phyloP scores from a whole-genome alignment of 164 flowering plant species.

The Annona cherimola region DNA sequence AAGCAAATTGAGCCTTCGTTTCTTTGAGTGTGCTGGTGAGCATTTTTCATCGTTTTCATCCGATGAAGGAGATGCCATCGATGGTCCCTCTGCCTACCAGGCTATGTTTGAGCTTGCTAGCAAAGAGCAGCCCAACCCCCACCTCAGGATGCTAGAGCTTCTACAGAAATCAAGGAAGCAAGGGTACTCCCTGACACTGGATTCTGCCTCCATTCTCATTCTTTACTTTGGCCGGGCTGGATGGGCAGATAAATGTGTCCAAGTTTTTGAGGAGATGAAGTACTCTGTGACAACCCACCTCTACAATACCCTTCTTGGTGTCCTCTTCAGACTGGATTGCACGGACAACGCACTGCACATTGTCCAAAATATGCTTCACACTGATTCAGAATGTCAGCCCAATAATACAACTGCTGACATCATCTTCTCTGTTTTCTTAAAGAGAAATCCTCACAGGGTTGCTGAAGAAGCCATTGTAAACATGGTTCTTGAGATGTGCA shows the following conservation, averaged over 20 bases:
- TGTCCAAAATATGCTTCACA: conserved; percentile 60
- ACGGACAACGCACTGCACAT: conserved; percentile 32
- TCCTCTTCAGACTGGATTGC: conserved; percentile 16
- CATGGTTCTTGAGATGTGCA: conserved; percentile 35
- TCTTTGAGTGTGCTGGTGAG: conserved; percentile 27
- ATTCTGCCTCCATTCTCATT: conserved; percentile 37
- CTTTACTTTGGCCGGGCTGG: conserved; percentile 27
- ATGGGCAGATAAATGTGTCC: conserved; percentile 35
- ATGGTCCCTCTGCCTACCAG: conserved; percentile 38
- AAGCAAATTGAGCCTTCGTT: conserved; percentile 37
- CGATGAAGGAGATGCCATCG: not conserved
- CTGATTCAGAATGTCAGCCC: conserved; percentile 24
- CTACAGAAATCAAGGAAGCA: conserved; percentile 27
- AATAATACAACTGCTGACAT: conserved; percentile 38
- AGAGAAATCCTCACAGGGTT: conserved; percentile 14
- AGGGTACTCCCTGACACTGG: conserved; percentile 28
- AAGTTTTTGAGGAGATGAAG: conserved; percentile 34
- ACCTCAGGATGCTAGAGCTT: conserved; percentile 26
- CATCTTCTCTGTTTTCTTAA: conserved; percentile 34
- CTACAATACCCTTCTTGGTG: conserved; percentile 34
- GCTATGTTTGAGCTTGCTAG: conserved; percentile 44
- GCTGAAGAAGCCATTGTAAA: conserved; percentile 27
- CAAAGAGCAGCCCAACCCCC: conserved; percentile 24
- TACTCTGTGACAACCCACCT: conserved; percentile 25
- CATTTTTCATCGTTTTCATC: not conserved